Evolutionary conservation across 345 rosid genomes (phyloP).

Genomic region (Barbarea vulgaris): DNA sequence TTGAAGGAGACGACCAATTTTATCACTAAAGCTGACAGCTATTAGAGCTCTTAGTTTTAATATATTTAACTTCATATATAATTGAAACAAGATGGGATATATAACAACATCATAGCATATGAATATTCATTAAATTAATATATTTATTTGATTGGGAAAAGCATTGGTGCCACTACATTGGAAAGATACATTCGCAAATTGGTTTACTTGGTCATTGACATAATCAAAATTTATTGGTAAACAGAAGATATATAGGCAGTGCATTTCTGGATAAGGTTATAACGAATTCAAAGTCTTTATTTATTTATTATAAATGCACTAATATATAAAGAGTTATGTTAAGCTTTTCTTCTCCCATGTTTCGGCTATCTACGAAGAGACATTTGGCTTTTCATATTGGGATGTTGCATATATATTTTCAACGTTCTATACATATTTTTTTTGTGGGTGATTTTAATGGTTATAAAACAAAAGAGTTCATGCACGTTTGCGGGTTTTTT

Average conservation of each 20-base stretch:
- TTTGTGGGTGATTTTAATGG: not conserved
- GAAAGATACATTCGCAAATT: slow-evolving; percentile 26
- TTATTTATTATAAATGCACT: not conserved
- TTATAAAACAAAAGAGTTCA: slow-evolving; percentile 13
- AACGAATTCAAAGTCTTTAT: slow-evolving; percentile 29
- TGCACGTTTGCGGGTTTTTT: slow-evolving; percentile 9
- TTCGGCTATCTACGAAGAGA: slow-evolving; percentile 35
- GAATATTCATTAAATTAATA: not conserved
- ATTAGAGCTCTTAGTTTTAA: not conserved
- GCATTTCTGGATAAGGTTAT: slow-evolving; percentile 28
- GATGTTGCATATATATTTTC: slow-evolving; percentile 12
- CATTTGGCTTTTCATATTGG: slow-evolving; percentile 42
- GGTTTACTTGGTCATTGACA: slow-evolving; percentile 12
- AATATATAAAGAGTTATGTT: not conserved
- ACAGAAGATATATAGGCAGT: not conserved
- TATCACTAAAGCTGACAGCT: not conserved
- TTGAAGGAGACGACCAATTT: not conserved
- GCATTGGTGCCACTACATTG: slow-evolving; percentile 26
- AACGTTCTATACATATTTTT: slow-evolving; percentile 6
- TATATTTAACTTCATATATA: not conserved
- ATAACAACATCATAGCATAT: not conserved
- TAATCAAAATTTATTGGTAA: not conserved
- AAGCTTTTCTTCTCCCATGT: slow-evolving; percentile 36
- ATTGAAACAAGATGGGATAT: not conserved
- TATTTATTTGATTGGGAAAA: slow-evolving; percentile 1